Conservation (phyloP, 768 basidiomycete species). For the Austroboletus eburneus region DNA sequence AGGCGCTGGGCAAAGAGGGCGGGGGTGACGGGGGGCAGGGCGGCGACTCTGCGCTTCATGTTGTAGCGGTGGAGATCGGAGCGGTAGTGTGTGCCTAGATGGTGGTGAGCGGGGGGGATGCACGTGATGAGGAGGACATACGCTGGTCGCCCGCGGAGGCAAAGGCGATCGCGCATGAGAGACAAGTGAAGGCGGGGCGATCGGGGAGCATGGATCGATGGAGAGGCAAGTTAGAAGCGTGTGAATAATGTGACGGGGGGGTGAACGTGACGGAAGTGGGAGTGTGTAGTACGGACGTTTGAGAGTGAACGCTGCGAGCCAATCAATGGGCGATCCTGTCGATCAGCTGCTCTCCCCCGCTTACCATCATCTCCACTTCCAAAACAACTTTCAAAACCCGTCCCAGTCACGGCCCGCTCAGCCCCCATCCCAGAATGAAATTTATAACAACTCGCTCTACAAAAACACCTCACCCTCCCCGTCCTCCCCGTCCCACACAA, state of each 20-base stretch:
- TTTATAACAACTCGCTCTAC: conserved; percentile 23
- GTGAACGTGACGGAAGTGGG: background rate
- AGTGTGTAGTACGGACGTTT: conserved; percentile 16
- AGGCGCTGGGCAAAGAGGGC: conserved; percentile 86
- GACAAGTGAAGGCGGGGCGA: conserved; percentile 55
- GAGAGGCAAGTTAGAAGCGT: background rate
- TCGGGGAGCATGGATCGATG: background rate
- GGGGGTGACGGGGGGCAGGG: conserved; percentile 77
- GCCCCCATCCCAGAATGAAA: conserved; percentile 19
- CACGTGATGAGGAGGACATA: conserved; percentile 40
- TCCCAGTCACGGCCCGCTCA: conserved; percentile 19
- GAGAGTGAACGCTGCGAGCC: conserved; percentile 36
- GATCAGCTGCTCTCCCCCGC: conserved; percentile 59
- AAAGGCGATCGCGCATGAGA: conserved; percentile 90
- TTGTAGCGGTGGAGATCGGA: conserved; percentile 98
- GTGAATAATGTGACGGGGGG: conserved; percentile 4
- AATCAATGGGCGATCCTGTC: conserved; percentile 55
- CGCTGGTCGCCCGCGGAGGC: conserved; percentile 77
- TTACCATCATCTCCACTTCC: conserved; percentile 44
- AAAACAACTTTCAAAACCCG: conserved; percentile 25
- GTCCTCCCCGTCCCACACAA: conserved; percentile 25
- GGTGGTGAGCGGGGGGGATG: background rate
- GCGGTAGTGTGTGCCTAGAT: conserved; percentile 77
- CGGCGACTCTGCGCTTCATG: conserved; percentile 93
- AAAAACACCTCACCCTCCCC: conserved; percentile 31